A percentile compares a stretch with the other conserved stretches of the same genome.
These are phyloP conservation scores for Ophiostoma triangulosporum DNA, from an alignment of 2,329 filamentous ascomycete species.

Conservation along the genomic window DNA sequence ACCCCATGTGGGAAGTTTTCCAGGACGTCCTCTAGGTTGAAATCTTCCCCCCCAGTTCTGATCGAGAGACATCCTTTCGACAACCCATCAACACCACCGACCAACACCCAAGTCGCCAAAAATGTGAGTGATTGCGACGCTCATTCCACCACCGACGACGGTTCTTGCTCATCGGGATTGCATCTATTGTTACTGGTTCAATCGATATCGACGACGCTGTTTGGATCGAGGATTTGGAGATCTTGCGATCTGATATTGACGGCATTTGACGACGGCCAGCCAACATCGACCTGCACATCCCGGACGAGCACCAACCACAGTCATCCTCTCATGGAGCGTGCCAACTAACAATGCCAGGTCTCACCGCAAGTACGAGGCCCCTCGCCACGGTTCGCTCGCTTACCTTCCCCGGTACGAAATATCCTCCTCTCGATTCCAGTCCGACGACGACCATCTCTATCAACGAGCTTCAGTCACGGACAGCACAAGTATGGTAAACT, in stretches of 20 bases:
- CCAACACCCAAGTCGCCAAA: conserved; percentile 7
- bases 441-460: not conserved
- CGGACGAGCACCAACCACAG: not conserved
- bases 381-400: conserved; percentile 86
- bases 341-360: conserved; percentile 20
- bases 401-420: conserved; percentile 46
- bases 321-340: not conserved
- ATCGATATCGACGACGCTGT: not conserved
- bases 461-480: not conserved
- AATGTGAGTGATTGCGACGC: conserved; percentile 9
- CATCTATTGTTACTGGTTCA: not conserved
- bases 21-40: conserved; percentile 1
- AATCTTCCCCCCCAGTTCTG: not conserved
- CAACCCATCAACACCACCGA: conserved; percentile 8
- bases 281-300: not conserved
- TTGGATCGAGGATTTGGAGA: not conserved
- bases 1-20: conserved; percentile 8
- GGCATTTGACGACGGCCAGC: not conserved
- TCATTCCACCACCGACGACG: not conserved
- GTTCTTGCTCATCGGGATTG: not conserved
- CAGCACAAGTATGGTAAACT: conserved; percentile 5
- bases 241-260: not conserved
- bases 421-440: not conserved
- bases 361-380: conserved; percentile 61
- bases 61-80: conserved; percentile 9